These are phyloP conservation scores for Pezicula carpinea DNA, from an alignment of 2,329 filamentous ascomycete species.

Conservation along the genomic window DNA sequence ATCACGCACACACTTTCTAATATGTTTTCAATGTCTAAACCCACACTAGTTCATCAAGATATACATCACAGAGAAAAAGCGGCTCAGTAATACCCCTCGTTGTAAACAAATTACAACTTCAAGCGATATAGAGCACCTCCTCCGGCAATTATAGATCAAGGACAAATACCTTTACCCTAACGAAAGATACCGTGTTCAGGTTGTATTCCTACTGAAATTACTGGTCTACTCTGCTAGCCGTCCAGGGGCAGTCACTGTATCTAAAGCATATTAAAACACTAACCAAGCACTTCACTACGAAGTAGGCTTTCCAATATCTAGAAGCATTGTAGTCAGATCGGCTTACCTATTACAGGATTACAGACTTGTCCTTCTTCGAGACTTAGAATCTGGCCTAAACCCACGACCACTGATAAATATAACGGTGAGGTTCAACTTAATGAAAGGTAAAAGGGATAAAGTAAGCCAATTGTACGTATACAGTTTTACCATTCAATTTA, in stretches of 20 bases:
- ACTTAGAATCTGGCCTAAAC: not conserved
- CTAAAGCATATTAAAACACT: not conserved
- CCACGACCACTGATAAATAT: not conserved
- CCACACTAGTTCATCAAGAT: not conserved
- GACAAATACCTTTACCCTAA: not conserved
- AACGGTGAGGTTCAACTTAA: not conserved
- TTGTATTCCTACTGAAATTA: not conserved
- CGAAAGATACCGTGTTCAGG: not conserved
- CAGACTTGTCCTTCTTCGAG: not conserved
- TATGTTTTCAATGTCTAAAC: no score
- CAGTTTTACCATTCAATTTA: not conserved
- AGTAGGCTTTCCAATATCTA: not conserved
- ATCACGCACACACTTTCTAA: no score
- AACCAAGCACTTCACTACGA: not conserved
- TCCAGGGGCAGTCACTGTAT: not conserved
- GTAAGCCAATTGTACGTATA: not conserved
- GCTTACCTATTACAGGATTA: not conserved
- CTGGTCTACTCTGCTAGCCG: not conserved
- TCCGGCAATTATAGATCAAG: not conserved
- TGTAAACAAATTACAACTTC: not conserved
- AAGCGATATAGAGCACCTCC: not conserved
- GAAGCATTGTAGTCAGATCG: not conserved
- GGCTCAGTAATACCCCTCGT: not conserved
- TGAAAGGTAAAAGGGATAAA: not conserved
- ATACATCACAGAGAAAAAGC: not conserved